phyloP scores from a whole-genome alignment of 2,329 filamentous ascomycete genomes.

The Zopfia rhizophila region DNA sequence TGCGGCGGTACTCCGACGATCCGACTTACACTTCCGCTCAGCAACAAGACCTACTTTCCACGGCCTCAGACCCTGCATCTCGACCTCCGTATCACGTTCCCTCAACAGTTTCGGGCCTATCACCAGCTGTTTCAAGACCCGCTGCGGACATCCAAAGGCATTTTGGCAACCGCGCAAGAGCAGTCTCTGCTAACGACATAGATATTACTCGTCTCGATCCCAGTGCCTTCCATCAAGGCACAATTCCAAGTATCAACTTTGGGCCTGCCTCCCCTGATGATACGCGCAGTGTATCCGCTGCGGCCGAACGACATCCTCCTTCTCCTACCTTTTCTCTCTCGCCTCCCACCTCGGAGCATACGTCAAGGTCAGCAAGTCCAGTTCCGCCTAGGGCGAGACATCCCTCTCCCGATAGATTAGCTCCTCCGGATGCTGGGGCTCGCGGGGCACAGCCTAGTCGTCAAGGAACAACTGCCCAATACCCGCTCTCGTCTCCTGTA shows the following conservation, averaged over 20 bases:
- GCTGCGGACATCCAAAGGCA: constrained; percentile 41
- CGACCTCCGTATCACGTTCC: constrained; percentile 49
- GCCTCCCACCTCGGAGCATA: constrained; percentile 46
- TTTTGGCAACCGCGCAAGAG: constrained; percentile 54
- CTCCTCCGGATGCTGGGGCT: constrained; percentile 51
- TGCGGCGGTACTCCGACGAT: constrained; percentile 76
- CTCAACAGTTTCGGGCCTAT: constrained; percentile 27
- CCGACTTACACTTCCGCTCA: constrained; percentile 58
- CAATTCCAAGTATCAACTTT: constrained; percentile 48
- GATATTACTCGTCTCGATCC: constrained; percentile 58
- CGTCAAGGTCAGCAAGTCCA: constrained; percentile 39
- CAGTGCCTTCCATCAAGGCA: constrained; percentile 40
- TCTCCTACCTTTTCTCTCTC: constrained; percentile 54
- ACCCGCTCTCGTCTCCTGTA: constrained; percentile 40
- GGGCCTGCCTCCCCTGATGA: constrained; percentile 47
- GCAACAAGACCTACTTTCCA: constrained; percentile 59
- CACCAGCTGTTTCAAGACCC: constrained; percentile 36
- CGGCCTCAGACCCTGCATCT: constrained; percentile 59
- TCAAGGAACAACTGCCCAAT: constrained; percentile 31
- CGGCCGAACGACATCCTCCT: constrained; percentile 32
- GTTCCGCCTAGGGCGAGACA: constrained; percentile 32
- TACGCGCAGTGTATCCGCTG: constrained; percentile 12
- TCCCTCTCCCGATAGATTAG: constrained; percentile 41
- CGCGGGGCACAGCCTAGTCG: constrained; percentile 26
- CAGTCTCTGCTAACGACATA: constrained; percentile 70